Conservation (phyloP, 2,329 filamentous ascomycete genomes). For the Ramularia endophylla region DNA sequence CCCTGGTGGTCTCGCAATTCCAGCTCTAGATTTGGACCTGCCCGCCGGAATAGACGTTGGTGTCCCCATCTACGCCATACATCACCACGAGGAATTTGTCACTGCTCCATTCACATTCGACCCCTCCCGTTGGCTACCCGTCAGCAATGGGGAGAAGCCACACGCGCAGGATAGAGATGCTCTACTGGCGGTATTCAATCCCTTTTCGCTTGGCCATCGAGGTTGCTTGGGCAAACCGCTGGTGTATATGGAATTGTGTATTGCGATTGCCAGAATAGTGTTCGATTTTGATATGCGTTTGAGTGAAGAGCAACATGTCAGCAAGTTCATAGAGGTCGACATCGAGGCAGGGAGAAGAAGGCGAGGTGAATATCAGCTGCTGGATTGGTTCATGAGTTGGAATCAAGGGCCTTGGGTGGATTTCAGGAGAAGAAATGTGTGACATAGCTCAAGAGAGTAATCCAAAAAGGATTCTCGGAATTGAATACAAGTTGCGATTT, state of each 20-base stretch:
- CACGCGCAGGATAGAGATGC: constrained; percentile 14
- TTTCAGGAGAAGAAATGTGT: constrained; percentile 26
- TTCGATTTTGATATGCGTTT: constrained; percentile 23
- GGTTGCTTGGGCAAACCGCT: constrained; percentile 62
- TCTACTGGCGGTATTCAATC: constrained; percentile 61
- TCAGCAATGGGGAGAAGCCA: background rate
- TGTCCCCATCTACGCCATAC: constrained; percentile 31
- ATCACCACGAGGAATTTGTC: constrained; percentile 31
- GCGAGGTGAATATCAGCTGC: constrained; percentile 59
- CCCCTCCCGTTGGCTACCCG: constrained; percentile 24
- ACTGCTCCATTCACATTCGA: constrained; percentile 22
- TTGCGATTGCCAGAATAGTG: constrained; percentile 21
- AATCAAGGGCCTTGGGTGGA: constrained; percentile 68
- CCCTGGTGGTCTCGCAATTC: constrained; percentile 26
- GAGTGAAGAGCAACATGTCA: constrained; percentile 43
- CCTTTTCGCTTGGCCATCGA: constrained; percentile 64
- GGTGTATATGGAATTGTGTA: constrained; percentile 23
- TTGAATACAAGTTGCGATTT: too few species aligned
- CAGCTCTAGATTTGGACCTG: constrained; percentile 32
- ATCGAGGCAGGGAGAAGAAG: constrained; percentile 52
- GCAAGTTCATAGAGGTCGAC: constrained; percentile 44
- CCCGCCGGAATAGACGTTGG: constrained; percentile 32
- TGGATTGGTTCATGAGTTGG: constrained; percentile 66
- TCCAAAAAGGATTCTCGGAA: too few species aligned
- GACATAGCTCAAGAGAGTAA: constrained; percentile 5